Evolutionary conservation across 2,329 filamentous ascomycete genomes (phyloP).

Genomic region (Ophiostoma novo-ulmi): DNA sequence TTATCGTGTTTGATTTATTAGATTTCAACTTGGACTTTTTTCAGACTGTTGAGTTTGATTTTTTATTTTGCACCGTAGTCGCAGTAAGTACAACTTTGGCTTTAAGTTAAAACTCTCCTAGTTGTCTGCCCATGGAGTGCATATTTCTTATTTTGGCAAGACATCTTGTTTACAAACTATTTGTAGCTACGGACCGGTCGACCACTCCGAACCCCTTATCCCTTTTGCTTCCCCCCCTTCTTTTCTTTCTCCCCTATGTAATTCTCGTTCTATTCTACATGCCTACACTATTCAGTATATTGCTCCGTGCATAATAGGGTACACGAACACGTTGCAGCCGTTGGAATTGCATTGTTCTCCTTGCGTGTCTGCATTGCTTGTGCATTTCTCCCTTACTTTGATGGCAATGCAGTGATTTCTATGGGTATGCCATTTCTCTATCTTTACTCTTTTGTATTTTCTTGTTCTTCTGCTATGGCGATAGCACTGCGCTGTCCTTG

Average conservation of each 20-base stretch:
- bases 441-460: background rate
- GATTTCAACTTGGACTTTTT: background rate
- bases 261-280: background rate
- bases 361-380: slow-evolving; percentile 2
- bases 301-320: background rate
- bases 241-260: background rate
- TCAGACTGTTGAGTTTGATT: background rate
- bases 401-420: background rate
- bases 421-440: background rate
- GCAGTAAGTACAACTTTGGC: background rate
- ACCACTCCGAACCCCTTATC: background rate
- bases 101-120: background rate
- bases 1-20: background rate
- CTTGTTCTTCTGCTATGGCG: background rate
- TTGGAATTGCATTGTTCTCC: slow-evolving; percentile 10
- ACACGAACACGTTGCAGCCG: slow-evolving; percentile 6
- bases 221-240: background rate
- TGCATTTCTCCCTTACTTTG: background rate
- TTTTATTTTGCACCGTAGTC: background rate
- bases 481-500: too few relatives aligned
- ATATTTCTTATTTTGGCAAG: slow-evolving; percentile 1
- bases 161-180: background rate
- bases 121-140: background rate
- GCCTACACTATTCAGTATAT: background rate
- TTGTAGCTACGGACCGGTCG: slow-evolving; percentile 2